These are phyloP conservation scores for Phytophthora foliorum DNA, from an alignment of 352 stramenopile genomes.

Conservation along the genomic window DNA sequence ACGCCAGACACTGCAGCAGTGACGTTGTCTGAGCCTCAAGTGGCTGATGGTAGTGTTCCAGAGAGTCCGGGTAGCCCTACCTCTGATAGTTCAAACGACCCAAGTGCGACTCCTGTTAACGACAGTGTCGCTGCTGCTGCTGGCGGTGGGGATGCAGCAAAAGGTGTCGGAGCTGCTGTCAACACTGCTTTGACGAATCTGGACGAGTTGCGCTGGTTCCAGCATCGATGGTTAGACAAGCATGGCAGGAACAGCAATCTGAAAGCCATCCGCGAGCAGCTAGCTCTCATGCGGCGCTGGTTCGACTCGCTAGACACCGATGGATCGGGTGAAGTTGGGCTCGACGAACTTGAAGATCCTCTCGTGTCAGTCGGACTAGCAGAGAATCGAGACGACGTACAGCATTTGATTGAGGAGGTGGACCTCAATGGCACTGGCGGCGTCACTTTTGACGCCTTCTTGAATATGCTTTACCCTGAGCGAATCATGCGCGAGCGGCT, in stretches of 20 bases:
- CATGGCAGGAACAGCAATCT: conserved; percentile 78
- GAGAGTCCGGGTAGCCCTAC: background rate
- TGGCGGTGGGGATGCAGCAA: conserved; percentile 3
- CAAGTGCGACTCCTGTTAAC: conserved; percentile 13
- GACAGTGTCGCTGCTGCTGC: background rate
- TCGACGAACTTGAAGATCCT: conserved; percentile 89
- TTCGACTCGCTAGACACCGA: conserved; percentile 92
- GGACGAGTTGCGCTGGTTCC: conserved; percentile 79
- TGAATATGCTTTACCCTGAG: conserved; percentile 74
- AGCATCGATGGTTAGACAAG: conserved; percentile 82
- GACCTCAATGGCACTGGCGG: conserved; percentile 71
- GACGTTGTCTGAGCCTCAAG: background rate
- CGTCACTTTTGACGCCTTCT: conserved; percentile 81
- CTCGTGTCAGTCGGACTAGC: conserved; percentile 90
- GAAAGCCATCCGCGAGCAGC: conserved; percentile 74
- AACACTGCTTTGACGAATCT: conserved; percentile 45
- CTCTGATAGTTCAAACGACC: background rate
- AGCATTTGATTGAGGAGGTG: conserved; percentile 76
- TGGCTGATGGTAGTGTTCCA: background rate
- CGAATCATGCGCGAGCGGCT: conserved; percentile 49
- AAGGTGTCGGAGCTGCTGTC: background rate
- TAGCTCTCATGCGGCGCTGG: conserved; percentile 80
- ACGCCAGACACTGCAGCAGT: background rate
- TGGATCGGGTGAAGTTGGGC: conserved; percentile 78
- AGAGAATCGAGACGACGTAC: conserved; percentile 75